Evolutionary conservation across 2,329 filamentous ascomycete genomes (phyloP).

Genomic region (Alternaria tenuissima): DNA sequence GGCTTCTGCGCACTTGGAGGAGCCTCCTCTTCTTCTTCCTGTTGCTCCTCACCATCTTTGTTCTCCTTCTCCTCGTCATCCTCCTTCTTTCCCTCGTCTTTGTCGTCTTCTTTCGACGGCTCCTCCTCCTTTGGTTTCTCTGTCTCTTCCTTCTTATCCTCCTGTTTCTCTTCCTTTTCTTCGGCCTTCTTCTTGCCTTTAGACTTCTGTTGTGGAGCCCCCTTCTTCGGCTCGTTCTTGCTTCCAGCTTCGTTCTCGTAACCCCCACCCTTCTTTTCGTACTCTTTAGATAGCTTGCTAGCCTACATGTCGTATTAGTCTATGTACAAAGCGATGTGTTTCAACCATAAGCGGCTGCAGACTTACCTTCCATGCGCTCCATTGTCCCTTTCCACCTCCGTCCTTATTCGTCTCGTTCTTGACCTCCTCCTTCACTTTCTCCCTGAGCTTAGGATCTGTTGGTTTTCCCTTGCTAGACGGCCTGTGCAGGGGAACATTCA

Average conservation of each 20-base stretch:
- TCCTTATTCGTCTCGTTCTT: constrained; percentile 57
- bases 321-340: not conserved
- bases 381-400: constrained; percentile 56
- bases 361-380: constrained; percentile 58
- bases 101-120: not conserved
- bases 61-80: constrained; percentile 20
- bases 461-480: constrained; percentile 56
- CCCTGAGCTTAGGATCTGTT: constrained; percentile 55
- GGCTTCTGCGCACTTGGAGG: constrained; percentile 33
- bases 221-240: constrained; percentile 57
- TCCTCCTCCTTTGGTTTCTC: constrained; percentile 1
- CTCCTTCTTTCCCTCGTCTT: constrained; percentile 25
- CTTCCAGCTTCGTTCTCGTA: constrained; percentile 54
- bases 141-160: not conserved
- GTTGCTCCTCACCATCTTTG: not conserved
- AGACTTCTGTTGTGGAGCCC: constrained; percentile 44
- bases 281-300: constrained; percentile 54
- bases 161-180: constrained; percentile 24
- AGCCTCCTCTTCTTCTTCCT: constrained; percentile 20
- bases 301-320: constrained; percentile 36
- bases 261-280: constrained; percentile 51
- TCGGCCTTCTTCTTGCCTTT: constrained; percentile 19
- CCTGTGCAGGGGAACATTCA: constrained; percentile 16
- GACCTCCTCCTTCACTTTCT: constrained; percentile 57
- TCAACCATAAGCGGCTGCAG: not conserved